Evolutionary conservation across 108 stramenopile genomes (phyloP).

Genomic region (Nannochloropsis gaditana): DNA sequence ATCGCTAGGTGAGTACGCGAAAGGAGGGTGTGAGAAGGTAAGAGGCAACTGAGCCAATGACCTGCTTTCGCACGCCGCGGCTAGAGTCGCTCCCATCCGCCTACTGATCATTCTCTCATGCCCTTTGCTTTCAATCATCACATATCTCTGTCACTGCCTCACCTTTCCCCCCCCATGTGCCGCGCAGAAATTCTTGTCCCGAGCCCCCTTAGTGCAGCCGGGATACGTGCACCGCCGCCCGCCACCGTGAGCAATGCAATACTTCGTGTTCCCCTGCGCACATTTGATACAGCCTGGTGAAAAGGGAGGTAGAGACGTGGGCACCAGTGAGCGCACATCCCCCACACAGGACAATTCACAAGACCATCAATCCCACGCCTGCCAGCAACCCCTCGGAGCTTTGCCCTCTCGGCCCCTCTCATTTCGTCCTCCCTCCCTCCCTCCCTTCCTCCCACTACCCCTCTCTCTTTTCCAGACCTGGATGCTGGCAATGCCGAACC

Average conservation of each 20-base stretch:
- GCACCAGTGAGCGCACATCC: background rate
- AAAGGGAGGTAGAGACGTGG: background rate
- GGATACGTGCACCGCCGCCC: slow-evolving; percentile 84
- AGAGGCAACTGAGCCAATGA: background rate
- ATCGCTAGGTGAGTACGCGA: slow-evolving; percentile 1
- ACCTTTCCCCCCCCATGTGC: slow-evolving; percentile 52
- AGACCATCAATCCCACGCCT: too few relatives aligned
- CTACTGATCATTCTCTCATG: background rate
- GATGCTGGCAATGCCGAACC: slow-evolving; percentile 43
- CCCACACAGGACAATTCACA: too few relatives aligned
- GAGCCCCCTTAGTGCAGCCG: slow-evolving; percentile 83
- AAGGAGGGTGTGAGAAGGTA: background rate
- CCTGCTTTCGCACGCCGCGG: too few relatives aligned
- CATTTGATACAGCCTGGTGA: slow-evolving; percentile 47
- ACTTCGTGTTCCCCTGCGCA: slow-evolving; percentile 67
- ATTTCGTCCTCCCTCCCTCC: background rate
- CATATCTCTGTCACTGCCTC: background rate
- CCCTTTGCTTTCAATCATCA: background rate
- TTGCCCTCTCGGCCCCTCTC: background rate
- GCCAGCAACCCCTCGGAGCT: too few relatives aligned
- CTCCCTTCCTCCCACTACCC: background rate
- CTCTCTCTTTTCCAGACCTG: background rate
- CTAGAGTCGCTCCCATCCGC: background rate
- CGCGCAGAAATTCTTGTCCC: slow-evolving; percentile 64
- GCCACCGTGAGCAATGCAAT: slow-evolving; percentile 95